Percentiles rank a stretch among this genome's conserved stretches.
These are phyloP conservation scores for Coniella vitis DNA, from an alignment of 2,329 filamentous ascomycete species.

Conservation along the genomic window DNA sequence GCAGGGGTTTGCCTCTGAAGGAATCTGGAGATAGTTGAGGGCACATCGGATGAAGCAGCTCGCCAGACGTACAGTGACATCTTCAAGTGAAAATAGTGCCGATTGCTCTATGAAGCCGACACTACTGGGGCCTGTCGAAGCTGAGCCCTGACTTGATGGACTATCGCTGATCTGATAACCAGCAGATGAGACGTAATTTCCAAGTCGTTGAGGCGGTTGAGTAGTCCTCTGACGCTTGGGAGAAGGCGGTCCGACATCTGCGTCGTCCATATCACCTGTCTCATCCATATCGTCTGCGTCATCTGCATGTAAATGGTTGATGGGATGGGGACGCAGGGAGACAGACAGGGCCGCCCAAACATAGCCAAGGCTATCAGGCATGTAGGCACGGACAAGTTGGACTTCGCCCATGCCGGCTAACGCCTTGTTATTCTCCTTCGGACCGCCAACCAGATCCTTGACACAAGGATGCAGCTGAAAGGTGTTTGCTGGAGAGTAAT, in stretches of 20 bases:
- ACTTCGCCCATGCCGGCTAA: neutral
- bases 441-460: neutral
- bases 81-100: neutral
- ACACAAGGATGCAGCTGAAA: neutral
- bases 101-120: neutral
- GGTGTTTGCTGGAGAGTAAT: neutral
- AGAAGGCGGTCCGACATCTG: too few species aligned
- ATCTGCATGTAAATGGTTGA: too few species aligned
- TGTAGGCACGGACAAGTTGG: neutral
- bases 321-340: too few species aligned
- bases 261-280: too few species aligned
- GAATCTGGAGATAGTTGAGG: neutral
- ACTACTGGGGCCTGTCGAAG: too few species aligned
- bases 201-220: too few species aligned
- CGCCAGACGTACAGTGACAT: neutral
- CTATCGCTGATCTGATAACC: too few species aligned
- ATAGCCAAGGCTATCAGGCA: neutral
- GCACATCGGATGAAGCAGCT: neutral
- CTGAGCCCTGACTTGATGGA: too few species aligned
- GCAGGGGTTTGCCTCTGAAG: neutral
- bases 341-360: neutral
- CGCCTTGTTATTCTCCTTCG: too few species aligned
- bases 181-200: too few species aligned
- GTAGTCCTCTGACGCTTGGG: too few species aligned
- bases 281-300: too few species aligned